These are phyloP conservation scores for Phialophora tarda DNA, from an alignment of 2,329 filamentous ascomycete species.

Conservation along the genomic window DNA sequence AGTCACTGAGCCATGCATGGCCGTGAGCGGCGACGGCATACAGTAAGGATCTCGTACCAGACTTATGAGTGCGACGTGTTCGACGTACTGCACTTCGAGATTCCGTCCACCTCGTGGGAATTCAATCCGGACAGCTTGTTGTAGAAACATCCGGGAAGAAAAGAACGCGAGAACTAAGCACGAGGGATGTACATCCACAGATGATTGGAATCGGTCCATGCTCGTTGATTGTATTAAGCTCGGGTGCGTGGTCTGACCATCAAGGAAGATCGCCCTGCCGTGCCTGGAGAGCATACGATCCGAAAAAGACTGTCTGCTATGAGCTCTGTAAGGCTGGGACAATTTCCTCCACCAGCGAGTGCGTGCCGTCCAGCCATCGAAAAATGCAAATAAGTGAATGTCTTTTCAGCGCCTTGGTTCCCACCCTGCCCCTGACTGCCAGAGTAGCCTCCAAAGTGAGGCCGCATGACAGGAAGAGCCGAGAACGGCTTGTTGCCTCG, in stretches of 20 bases:
- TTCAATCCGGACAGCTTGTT: neutral
- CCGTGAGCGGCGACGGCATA: no score
- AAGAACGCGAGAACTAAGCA: neutral
- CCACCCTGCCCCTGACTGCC: neutral
- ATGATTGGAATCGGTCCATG: neutral
- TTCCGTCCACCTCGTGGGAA: neutral
- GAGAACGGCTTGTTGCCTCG: neutral
- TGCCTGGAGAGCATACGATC: neutral
- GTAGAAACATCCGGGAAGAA: neutral
- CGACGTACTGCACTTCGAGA: no score
- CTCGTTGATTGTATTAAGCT: constrained; percentile 3
- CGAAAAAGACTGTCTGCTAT: neutral
- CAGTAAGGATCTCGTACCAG: no score
- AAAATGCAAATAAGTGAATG: constrained; percentile 9
- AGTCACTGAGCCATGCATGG: no score
- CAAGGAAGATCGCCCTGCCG: neutral
- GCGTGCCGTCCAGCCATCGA: neutral
- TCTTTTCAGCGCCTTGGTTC: constrained; percentile 11
- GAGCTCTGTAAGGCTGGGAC: neutral
- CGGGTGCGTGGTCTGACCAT: neutral
- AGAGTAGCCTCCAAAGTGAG: neutral
- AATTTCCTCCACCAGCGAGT: neutral
- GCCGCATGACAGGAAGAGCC: neutral
- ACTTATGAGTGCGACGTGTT: no score
- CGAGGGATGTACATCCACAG: neutral